Evolutionary conservation across 148 eudicot genomes (phyloP).

Genomic region (Rhododendron ovatum): DNA sequence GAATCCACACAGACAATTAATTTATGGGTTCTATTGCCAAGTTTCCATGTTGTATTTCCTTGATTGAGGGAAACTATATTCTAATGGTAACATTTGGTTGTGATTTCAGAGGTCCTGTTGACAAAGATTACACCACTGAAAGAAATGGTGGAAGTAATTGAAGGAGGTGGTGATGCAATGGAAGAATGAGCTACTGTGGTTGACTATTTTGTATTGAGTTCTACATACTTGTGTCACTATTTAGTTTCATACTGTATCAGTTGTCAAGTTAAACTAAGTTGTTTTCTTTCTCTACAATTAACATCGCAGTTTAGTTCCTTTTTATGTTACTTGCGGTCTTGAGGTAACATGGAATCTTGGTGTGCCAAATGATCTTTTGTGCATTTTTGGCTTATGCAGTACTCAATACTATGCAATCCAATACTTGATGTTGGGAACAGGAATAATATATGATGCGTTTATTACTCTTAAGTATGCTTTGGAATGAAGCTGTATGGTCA

Average conservation of each 20-base stretch:
- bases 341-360: background rate
- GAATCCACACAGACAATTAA: background rate
- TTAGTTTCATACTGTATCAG: background rate
- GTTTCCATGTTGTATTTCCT: background rate
- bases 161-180: conserved; percentile 84
- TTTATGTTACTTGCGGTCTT: background rate
- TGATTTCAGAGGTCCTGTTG: conserved; percentile 59
- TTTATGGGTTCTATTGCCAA: background rate
- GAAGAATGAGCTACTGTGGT: conserved; percentile 45
- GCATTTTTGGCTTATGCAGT: background rate
- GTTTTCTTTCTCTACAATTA: background rate
- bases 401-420: background rate
- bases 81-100: conserved; percentile 5
- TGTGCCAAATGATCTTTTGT: background rate
- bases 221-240: background rate
- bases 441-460: background rate
- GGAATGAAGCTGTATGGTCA: background rate
- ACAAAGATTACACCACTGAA: conserved; percentile 60
- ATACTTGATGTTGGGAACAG: background rate
- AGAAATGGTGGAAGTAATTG: conserved; percentile 41
- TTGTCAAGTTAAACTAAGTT: background rate
- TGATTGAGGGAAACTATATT: background rate
- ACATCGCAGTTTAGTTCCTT: background rate
- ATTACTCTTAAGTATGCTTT: background rate
- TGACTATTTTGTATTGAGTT: background rate